Evolutionary conservation across 345 rosid species (phyloP), one percentile per base, ranked within the genome.

Genomic region (Cochlearia excelsa): DNA sequence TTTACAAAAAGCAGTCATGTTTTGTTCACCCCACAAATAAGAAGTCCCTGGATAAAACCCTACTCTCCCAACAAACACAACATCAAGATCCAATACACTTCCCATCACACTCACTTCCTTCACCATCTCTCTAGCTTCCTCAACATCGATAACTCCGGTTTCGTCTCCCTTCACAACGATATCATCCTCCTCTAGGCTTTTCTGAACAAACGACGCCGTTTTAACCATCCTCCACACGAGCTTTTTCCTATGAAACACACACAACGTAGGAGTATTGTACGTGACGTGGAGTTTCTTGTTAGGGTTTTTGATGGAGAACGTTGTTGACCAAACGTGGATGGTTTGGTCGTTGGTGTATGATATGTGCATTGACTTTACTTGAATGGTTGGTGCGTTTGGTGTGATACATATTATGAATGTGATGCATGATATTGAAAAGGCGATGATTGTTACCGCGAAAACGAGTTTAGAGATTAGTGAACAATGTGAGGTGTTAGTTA

Each of bases 1-100:
- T 46, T 67, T 30, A 46, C 71, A 67, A 51, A 59, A 31, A 28
- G 65, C 71, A 7, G 71, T 51, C 71, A 67, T 67, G 47, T 59
- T 43, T 37, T 67, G 59, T 3, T 51, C 30, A 34, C 71, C 71
- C 71, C 71, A 67, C 0, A 67, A 6, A 44, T 23, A 2, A 31
- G 70, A 66, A 43, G 71, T 2, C 16, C 3, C 40, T 0, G 71
- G 71, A 67, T 44, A 58, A 67, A 67, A 58, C 46, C 71, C 64
- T 27, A 67, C 57, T 7, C 51, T 66, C 30, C 51, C 70, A 10
- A 41, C 0, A 57, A 66, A 49, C 45, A 49, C 57, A 28, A 66
- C 49, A 33, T 42, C 44, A 33, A 57, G 50, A 41, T 16, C 57
- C 2, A 31, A 26, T 44, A 58, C 38, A 27, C 39, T 41, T 50